Evolutionary conservation across 2,329 filamentous ascomycete species (phyloP).

Genomic region (Cucurbitaria berberidis): DNA sequence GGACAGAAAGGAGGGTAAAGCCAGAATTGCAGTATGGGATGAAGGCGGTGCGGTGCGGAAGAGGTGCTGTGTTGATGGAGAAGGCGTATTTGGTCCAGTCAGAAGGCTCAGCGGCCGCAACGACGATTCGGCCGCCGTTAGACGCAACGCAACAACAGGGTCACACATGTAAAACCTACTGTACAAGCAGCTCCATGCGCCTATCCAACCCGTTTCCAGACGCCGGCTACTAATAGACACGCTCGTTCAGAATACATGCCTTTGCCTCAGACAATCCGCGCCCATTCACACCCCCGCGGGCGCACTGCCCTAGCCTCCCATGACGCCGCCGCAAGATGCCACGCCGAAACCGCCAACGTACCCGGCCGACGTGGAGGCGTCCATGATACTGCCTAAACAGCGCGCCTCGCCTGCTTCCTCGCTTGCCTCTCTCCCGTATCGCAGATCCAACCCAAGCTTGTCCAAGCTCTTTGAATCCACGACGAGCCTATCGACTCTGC

Average conservation of each 20-base stretch:
- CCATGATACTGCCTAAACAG: slow-evolving; percentile 67
- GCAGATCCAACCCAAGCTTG: slow-evolving; percentile 59
- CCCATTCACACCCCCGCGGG: slow-evolving; percentile 39
- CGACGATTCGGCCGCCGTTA: slow-evolving; percentile 13
- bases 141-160: slow-evolving; percentile 25
- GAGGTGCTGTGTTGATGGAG: slow-evolving; percentile 30
- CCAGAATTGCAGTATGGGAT: too few relatives aligned
- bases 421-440: slow-evolving; percentile 62
- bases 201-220: neutral
- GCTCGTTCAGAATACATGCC: slow-evolving; percentile 42
- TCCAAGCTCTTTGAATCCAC: slow-evolving; percentile 61
- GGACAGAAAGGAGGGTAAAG: neutral
- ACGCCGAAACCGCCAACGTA: slow-evolving; percentile 44
- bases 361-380: slow-evolving; percentile 68
- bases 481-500: slow-evolving; percentile 50
- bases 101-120: slow-evolving; percentile 43
- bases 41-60: slow-evolving; percentile 15
- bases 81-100: slow-evolving; percentile 39
- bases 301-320: slow-evolving; percentile 47
- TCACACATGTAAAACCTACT: slow-evolving; percentile 23
- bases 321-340: slow-evolving; percentile 51
- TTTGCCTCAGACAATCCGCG: slow-evolving; percentile 35
- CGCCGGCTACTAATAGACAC: slow-evolving; percentile 6
- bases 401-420: slow-evolving; percentile 64
- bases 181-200: slow-evolving; percentile 13